These are phyloP conservation scores for Penicillium sp. DNA, from an alignment of 2,329 filamentous ascomycete species.

Conservation along the genomic window DNA sequence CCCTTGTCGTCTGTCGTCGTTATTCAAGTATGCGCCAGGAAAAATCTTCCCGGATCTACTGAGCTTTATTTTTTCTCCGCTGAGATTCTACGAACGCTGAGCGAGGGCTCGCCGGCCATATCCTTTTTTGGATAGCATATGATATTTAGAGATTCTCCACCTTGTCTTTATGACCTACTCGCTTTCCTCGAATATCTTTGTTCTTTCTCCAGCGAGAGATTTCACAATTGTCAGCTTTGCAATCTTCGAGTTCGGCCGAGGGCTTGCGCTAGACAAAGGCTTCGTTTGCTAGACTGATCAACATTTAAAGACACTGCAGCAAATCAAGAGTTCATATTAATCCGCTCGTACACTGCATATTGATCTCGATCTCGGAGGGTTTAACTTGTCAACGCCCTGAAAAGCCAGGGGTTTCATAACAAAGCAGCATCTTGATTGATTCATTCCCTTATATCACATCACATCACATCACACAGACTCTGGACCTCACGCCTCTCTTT, in stretches of 20 bases:
- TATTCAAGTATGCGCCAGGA: conserved; percentile 4
- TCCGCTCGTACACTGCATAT: not conserved
- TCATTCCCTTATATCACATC: not conserved
- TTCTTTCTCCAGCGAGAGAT: not conserved
- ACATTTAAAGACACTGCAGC: not conserved
- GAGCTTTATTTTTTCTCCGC: not conserved
- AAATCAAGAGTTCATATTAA: not conserved
- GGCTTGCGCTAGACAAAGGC: not conserved
- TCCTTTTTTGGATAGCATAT: conserved; percentile 9
- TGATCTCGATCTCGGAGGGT: not conserved
- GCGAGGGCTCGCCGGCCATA: conserved; percentile 1
- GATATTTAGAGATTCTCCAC: not conserved
- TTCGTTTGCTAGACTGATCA: not conserved
- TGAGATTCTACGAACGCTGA: not conserved
- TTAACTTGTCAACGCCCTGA: not conserved
- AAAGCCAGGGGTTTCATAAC: not conserved
- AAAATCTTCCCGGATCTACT: not conserved
- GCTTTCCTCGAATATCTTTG: not conserved
- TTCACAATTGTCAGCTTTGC: not conserved
- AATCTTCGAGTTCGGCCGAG: not conserved
- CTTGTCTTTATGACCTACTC: not conserved
- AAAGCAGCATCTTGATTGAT: not conserved
- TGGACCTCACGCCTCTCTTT: not conserved
- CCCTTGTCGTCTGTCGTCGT: conserved; percentile 4
- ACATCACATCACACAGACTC: not conserved